Conservation (phyloP, 306 rosid genomes). For the Lathyrus sativus region DNA sequence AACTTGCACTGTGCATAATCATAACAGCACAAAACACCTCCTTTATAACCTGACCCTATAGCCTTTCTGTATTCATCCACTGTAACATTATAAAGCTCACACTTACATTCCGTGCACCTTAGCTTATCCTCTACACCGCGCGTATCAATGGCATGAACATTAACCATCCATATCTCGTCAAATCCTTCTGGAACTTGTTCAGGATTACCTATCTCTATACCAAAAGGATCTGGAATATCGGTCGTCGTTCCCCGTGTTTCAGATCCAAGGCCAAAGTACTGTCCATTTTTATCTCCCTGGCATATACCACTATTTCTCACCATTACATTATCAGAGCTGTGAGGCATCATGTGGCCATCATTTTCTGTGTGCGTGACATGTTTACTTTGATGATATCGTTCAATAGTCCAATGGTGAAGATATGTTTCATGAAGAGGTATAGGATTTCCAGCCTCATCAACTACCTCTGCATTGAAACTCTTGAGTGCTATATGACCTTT, state of each 20-base stretch:
- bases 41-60: conserved; percentile 50
- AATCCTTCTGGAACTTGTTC: conserved; percentile 52
- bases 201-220: conserved; percentile 63
- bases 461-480: conserved; percentile 64
- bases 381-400: conserved; percentile 18
- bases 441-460: conserved; percentile 59
- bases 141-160: conserved; percentile 72
- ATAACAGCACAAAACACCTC: conserved; percentile 67
- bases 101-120: conserved; percentile 66
- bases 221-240: conserved; percentile 59
- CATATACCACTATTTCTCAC: conserved; percentile 63
- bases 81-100: conserved; percentile 62
- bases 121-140: conserved; percentile 50
- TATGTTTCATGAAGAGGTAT: conserved; percentile 71
- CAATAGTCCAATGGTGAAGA: conserved; percentile 70
- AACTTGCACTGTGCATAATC: conserved; percentile 58
- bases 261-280: conserved; percentile 69
- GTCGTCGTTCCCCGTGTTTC: conserved; percentile 56
- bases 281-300: conserved; percentile 30
- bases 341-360: conserved; percentile 10
- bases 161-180: conserved; percentile 67
- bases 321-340: neutral
- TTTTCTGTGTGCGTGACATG: neutral
- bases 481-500: conserved; percentile 70
- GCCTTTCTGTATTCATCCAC: conserved; percentile 40